Base-by-base conservation (phyloP, 768 basidiomycete genomes). In the Lactarius akahatsu region DNA sequence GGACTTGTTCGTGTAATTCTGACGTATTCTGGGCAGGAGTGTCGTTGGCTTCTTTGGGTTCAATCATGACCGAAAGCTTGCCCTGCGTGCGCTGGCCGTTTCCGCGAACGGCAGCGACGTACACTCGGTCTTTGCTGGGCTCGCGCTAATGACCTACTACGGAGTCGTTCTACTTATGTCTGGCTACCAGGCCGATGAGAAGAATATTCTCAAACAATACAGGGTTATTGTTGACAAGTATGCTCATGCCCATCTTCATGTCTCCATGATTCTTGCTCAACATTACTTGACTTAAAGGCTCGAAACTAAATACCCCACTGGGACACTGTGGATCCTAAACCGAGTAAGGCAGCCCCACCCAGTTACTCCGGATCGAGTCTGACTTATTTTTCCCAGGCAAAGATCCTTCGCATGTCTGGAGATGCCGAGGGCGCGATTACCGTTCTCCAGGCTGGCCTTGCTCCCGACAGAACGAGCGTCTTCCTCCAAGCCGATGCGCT, bases 81-180 rank as follows among this genome's bases (percentile, higher is more conserved):
- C 89, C 0, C 78, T 93, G 26, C 82, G 82, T 56, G 88, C 91
- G 0, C 79, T 92, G 2, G 83, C 86, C 0, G 83, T 92, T 20
- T 83, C 89, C 8, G 89, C 90, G 4, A 79, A 82, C 3, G 84
- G 84, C 70, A 77, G 78, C 4, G 92, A 93, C 68, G 85, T 90
- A 1, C 92, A 94, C 77, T 79, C 85, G 8, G 85, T 90, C 13
- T 92, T 92, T 73, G 82, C 91, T 28, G 89, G 90, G 16, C 77
- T 93, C n/a, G 83, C 89, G 0, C 76, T 94, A 9, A 92, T 94
- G 89, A 89, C 89, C 3, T 92, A 92, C 72, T 80, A 90, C 61
- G 88, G 91, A 32, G 81, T 87, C 59, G 83, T 92, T 5, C 80
- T 92, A 2, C 81, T 90, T 0, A 73, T 90, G 36, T 80, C 87